These are phyloP conservation scores for Bondarzewia mesenterica DNA, from an alignment of 1,284 basidiomycete genomes.

Conservation along the genomic window DNA sequence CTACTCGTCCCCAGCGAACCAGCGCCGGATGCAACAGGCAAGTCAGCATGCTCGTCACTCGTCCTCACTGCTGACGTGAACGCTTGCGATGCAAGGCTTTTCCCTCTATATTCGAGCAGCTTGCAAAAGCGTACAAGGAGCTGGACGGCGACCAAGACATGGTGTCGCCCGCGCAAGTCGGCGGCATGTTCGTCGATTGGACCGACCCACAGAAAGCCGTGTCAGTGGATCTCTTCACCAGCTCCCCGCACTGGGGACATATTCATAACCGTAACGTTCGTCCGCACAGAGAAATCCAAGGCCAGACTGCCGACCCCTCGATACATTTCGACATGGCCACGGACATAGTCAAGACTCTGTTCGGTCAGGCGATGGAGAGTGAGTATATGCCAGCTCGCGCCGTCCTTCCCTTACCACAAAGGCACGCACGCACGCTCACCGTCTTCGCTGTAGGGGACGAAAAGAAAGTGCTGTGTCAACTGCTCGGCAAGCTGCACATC, in stretches of 20 bases:
- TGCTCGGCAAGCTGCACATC: constrained; percentile 74
- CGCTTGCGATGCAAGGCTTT: constrained; percentile 61
- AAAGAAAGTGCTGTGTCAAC: constrained; percentile 75
- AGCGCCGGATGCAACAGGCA: constrained; percentile 73
- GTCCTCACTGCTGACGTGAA: constrained; percentile 1
- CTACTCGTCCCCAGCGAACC: constrained; percentile 78
- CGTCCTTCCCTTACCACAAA: neutral
- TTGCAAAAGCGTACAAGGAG: constrained; percentile 63
- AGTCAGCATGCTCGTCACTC: constrained; percentile 14
- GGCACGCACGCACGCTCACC: neutral
- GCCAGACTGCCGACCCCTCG: constrained; percentile 34
- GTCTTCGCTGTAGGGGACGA: constrained; percentile 50
- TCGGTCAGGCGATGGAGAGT: constrained; percentile 9
- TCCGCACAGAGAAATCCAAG: constrained; percentile 25
- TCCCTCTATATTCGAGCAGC: constrained; percentile 64
- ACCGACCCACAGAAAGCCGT: constrained; percentile 81
- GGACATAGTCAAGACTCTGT: constrained; percentile 54
- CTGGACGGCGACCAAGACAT: constrained; percentile 74
- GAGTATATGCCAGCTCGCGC: neutral
- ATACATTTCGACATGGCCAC: constrained; percentile 78
- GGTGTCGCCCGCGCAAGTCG: constrained; percentile 76
- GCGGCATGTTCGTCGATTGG: constrained; percentile 87
- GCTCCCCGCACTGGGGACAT: neutral
- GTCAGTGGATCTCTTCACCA: constrained; percentile 29
- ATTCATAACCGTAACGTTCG: constrained; percentile 1